Evolutionary conservation across 345 rosid species (phyloP), one percentile per base, ranked within the genome.

Genomic region (Citrus inodora): DNA sequence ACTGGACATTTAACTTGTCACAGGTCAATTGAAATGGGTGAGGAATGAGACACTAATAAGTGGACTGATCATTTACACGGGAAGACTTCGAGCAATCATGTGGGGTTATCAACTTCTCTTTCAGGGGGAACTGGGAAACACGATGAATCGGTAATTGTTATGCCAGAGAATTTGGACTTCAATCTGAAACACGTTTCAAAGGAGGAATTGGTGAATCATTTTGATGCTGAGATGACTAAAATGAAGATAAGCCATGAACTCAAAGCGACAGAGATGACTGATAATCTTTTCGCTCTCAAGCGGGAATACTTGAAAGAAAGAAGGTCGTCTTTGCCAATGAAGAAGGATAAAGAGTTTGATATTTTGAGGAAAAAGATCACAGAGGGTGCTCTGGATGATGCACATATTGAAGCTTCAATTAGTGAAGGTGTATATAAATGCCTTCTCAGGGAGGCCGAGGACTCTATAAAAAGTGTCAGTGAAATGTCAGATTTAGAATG

Each of bases 191-290:
- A 87, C 84, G 59, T 92, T 80, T 1, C 76, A 28, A 79, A 6
- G 9, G 95, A 89, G 9, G 87, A 85, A 5, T 63, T 96, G 78
- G 81, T 89, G 65, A 61, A 1, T 35, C 85, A 88, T 87, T 86
- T 88, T 67, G 92, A 88, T 83, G 46, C 64, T 21, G 97, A 92
- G 89, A 90, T 96, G 92, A 87, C 78, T 69, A 87, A 89, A 88
- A 90, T 94, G 97, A 96, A 91, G 88, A 90, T 92, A 83, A 73
- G 85, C 82, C 90, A 90, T 78, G 98, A 94, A 72, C 87, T 84
- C 59, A 42, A 78, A 67, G 84, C 89, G 82, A 93, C 85, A 61
- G 80, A 86, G 55, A 77, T 85, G 81, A 94, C 97, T 28, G 99
- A 96, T 75, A 79, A 25, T 25, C 27, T 25, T 25, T 25, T 25